Percentiles rank a stretch among this genome's conserved stretches.
Evolutionary conservation across 2,329 filamentous ascomycete genomes (phyloP).

Genomic region (Fusarium goolgardi): DNA sequence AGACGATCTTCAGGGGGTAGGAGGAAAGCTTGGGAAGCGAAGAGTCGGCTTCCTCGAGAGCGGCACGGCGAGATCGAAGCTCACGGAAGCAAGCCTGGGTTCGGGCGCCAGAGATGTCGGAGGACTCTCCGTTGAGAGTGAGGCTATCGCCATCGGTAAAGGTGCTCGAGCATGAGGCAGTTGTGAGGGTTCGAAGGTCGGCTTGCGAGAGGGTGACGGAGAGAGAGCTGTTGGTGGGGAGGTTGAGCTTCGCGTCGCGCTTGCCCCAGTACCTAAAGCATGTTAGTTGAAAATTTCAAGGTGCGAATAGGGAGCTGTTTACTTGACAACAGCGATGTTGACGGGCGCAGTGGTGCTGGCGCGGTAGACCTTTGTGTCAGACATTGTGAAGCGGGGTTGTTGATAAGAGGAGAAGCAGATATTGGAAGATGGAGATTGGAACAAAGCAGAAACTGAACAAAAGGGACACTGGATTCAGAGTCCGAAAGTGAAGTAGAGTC

Average conservation of each 20-base stretch:
- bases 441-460: slow-evolving; percentile 2
- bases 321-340: slow-evolving; percentile 99
- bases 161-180: slow-evolving; percentile 84
- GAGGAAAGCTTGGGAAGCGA: slow-evolving; percentile 84
- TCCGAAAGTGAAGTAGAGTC: slow-evolving; percentile 8
- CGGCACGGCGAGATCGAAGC: slow-evolving; percentile 79
- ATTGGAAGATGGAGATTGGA: not conserved
- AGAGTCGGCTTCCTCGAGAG: slow-evolving; percentile 77
- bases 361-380: slow-evolving; percentile 76
- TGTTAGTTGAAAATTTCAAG: slow-evolving; percentile 4
- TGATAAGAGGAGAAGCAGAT: not conserved
- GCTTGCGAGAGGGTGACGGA: slow-evolving; percentile 95
- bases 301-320: slow-evolving; percentile 32
- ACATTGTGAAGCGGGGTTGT: slow-evolving; percentile 52
- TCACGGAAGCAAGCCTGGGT: slow-evolving; percentile 95
- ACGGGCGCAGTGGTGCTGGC: slow-evolving; percentile 97
- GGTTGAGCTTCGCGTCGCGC: slow-evolving; percentile 90
- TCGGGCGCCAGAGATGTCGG: slow-evolving; percentile 87
- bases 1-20: slow-evolving; percentile 85
- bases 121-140: slow-evolving; percentile 82
- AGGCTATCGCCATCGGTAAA: slow-evolving; percentile 77
- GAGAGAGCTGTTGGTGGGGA: slow-evolving; percentile 97
- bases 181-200: slow-evolving; percentile 95
- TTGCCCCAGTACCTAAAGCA: slow-evolving; percentile 85
- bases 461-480: not conserved